Base-by-base conservation (phyloP, 331 rosid genomes). In the Acacia concinna region DNA sequence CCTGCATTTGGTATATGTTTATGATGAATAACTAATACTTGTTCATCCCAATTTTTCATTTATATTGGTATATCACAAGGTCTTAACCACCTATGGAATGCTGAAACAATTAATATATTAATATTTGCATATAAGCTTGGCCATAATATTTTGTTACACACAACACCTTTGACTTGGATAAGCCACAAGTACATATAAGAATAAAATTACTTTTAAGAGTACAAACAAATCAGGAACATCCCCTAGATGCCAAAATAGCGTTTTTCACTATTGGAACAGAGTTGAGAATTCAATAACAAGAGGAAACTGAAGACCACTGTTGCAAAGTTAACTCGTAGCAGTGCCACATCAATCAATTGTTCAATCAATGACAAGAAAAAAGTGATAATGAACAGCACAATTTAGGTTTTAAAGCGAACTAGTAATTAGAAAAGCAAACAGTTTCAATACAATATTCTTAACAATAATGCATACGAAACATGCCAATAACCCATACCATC, bases 1-100 rank as follows among this genome's bases (percentile, higher is more conserved):
- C 91, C 97, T 95, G 98, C 92, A 90, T 31, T 77, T 75, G 68
- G 71, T 52, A 85, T 31, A 80, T 44, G 63, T 21, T 73, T 44
- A 73, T 47, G 70, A 74, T 86, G 73, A 86, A 63, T 68, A 73
- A 59, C 38, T 56, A 73, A 64, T 38, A 77, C 52, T 28, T 35
- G 37, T 67, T 68, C n/a, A 23, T 11, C 40, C 12, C 8, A 46
- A 44, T 73, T 82, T 70, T 80, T 47, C 66, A 77, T 68, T 57
- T 59, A 49, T 54, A 27, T 71, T 59, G 47, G 31, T 68, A 40
- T 1, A 68, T 40, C 25, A 68, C 52, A 68, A 34, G 66, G 60
- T 20, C 34, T 78, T 67, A 52, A 73, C 80, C 41, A 34, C 13
- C 38, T 14, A n/a, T 71, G 23, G 76, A 17, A 79, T 62, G 56